Base-by-base conservation (phyloP, 305 asterid species). In the Fraxinus sp. region DNA sequence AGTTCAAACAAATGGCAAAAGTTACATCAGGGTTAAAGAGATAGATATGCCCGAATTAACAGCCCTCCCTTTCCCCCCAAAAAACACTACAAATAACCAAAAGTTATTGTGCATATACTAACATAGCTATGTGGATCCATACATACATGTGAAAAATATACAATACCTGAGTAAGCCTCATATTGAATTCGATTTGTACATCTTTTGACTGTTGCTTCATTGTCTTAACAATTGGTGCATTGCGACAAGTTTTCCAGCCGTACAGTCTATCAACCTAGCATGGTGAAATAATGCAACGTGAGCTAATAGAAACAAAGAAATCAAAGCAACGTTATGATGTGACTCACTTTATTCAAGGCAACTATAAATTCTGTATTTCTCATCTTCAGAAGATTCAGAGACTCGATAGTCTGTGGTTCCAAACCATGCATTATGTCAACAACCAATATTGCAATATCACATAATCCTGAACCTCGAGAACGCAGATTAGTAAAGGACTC, bases 391-490 rank as follows among this genome's bases (percentile, higher is more conserved):
- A 97, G 98, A 91, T 93, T 93, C 82, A 97, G 98, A 1, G 98
- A 97, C 74, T 97, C 99, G 68, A 97, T 93, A 18, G 99, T 97
- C 85, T 97, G 99, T 32, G 93, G 98, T 85, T 97, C 99, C 90
- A 97, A 84, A 11, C 98, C 99, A 86, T 97, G 99, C 99, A 97
- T 97, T 84, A 97, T 95, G 87, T 97, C 99, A 73, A 95, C 97
- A 39, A 95, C 99, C 90, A 97, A 87, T 84, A 97, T 97, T 72
- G 99, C 99, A 86, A 97, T 92, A 82, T 97, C 99, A 90, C 99
- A 97, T 84, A 97, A 88, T 75, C 99, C 99, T 52, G 99, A 97
- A 80, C 99, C 99, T 70, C 98, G 94, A 86, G 99, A 92, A 9
- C 98, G 97, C 89, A 97, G 88, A 84, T 97, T 97, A 73, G 93